Percentiles rank a stretch among this genome's conserved stretches.
Evolutionary conservation across 169 alveolate genomes (phyloP).

Genomic region (Amoebophrya sp.): DNA sequence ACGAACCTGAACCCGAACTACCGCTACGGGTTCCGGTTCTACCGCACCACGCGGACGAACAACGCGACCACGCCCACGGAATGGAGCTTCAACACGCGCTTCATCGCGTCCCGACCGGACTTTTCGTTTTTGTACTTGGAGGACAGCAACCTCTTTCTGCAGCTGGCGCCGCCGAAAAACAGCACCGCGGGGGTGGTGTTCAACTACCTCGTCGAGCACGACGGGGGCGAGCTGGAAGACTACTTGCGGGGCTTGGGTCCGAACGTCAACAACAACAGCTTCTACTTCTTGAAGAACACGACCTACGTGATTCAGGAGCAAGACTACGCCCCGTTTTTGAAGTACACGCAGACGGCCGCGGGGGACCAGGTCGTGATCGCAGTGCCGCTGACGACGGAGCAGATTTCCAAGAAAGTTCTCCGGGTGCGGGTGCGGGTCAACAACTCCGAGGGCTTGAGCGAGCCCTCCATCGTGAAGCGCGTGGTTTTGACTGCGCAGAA

Average conservation of each 20-base stretch:
- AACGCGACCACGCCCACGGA: conserved; percentile 3
- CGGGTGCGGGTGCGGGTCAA: conserved; percentile 12
- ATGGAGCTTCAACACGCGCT: conserved; percentile 2
- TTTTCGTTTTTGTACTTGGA: neutral
- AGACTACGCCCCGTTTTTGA: neutral
- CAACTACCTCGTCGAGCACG: conserved; percentile 4
- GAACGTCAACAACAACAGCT: neutral
- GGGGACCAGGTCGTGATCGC: conserved; percentile 21
- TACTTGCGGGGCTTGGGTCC: neutral
- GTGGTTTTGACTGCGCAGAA: neutral
- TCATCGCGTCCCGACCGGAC: neutral
- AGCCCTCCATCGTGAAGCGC: neutral
- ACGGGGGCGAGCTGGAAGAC: conserved; percentile 24
- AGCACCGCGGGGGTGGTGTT: neutral
- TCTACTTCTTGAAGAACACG: conserved; percentile 18
- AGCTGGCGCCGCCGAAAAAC: conserved; percentile 24
- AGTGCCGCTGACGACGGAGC: neutral
- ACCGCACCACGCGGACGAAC: conserved; percentile 25
- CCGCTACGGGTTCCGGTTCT: neutral
- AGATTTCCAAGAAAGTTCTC: neutral
- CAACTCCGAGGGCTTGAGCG: neutral
- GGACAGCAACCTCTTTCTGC: neutral
- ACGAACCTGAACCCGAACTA: neutral
- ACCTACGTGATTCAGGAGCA: neutral
- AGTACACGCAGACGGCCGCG: neutral